phyloP scores from a whole-genome alignment of 2,329 filamentous ascomycete genomes.

The Claviceps quebecensis region DNA sequence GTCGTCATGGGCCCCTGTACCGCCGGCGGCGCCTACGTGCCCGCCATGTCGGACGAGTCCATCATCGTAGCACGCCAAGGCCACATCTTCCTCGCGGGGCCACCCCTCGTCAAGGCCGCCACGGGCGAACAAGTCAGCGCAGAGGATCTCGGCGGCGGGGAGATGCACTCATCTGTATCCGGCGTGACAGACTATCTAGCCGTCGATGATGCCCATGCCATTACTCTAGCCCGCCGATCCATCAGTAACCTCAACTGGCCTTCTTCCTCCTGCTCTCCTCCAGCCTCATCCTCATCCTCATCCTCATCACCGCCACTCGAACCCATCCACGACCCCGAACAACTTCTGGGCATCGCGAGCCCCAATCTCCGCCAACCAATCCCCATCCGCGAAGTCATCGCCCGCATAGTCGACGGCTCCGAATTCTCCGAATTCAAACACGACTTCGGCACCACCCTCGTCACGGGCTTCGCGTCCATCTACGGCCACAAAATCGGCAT shows the following conservation, averaged over 20 bases:
- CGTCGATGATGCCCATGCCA: constrained; percentile 82
- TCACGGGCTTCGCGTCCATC: constrained; percentile 83
- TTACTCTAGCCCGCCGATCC: constrained; percentile 71
- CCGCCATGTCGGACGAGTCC: constrained; percentile 92
- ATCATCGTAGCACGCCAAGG: constrained; percentile 94
- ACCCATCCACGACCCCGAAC: constrained; percentile 64
- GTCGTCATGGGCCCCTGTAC: constrained; percentile 98
- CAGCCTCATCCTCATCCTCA: constrained; percentile 11
- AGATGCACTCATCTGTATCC: constrained; percentile 78
- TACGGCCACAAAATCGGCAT: constrained; percentile 87
- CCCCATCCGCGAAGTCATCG: constrained; percentile 79
- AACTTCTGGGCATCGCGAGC: constrained; percentile 78
- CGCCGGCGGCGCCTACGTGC: constrained; percentile 88
- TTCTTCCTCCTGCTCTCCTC: constrained; percentile 22
- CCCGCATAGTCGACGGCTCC: constrained; percentile 80
- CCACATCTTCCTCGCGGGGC: constrained; percentile 93
- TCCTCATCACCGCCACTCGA: constrained; percentile 44
- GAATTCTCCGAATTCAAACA: constrained; percentile 91
- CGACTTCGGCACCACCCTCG: constrained; percentile 74
- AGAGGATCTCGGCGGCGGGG: constrained; percentile 81
- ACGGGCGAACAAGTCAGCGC: constrained; percentile 85
- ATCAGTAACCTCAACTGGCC: constrained; percentile 88
- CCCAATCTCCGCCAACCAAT: constrained; percentile 80
- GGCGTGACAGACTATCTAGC: constrained; percentile 93
- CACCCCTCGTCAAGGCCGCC: constrained; percentile 87